A percentile compares a stretch with the other conserved stretches of the same genome.
Conservation (phyloP, 495 filamentous ascomycete genomes). For the Penicillium malachiteum region DNA sequence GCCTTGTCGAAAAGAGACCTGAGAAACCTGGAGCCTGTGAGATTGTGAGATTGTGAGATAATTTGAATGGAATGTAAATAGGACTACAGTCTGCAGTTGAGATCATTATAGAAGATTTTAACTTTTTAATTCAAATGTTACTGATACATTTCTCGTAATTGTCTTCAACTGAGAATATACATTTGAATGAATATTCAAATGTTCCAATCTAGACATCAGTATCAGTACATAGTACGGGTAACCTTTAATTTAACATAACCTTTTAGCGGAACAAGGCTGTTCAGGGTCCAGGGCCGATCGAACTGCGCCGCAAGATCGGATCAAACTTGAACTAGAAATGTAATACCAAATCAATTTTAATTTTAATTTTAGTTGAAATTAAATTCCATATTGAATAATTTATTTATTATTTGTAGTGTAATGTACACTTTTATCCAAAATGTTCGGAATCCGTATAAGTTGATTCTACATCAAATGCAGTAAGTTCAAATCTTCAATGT, state of each 20-base stretch:
- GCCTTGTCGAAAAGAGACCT: neutral
- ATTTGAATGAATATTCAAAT: no score
- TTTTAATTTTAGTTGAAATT: no score
- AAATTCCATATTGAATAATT: no score
- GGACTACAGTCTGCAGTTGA: slow-evolving; percentile 1
- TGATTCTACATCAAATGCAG: neutral
- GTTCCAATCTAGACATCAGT: no score
- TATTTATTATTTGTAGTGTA: no score
- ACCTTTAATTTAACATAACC: slow-evolving; percentile 3
- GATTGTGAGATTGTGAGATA: neutral
- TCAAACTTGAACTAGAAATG: neutral
- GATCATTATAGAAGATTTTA: neutral
- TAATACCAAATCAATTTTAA: no score
- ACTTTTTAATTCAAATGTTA: neutral
- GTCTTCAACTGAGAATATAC: no score
- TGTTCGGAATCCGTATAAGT: no score
- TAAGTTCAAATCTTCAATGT: neutral
- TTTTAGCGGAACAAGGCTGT: slow-evolving; percentile 10
- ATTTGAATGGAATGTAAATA: neutral
- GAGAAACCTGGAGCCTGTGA: neutral
- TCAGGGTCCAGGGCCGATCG: slow-evolving; percentile 11
- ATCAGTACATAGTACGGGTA: no score
- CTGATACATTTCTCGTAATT: no score
- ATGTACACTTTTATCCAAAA: no score
- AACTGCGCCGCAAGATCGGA: neutral